These are phyloP conservation scores for Striga hermonthica DNA, from an alignment of 305 asterid species.

Conservation along the genomic window DNA sequence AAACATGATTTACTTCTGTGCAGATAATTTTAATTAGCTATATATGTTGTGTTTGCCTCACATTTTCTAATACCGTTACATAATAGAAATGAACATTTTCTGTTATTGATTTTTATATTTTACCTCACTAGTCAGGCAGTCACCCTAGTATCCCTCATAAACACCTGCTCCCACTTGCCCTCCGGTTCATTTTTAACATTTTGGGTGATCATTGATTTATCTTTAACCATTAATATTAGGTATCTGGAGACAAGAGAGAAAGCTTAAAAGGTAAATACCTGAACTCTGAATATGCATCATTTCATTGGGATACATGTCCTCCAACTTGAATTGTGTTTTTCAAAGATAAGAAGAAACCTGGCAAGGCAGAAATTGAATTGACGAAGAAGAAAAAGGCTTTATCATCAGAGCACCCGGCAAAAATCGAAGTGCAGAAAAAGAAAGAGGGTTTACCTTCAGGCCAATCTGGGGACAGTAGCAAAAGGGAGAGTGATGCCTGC, in stretches of 20 bases:
- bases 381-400: conserved; percentile 48
- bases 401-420: conserved; percentile 31
- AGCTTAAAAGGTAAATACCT: conserved; percentile 55
- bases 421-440: not conserved
- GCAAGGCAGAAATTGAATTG: conserved; percentile 34
- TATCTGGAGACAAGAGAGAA: conserved; percentile 57
- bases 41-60: no score
- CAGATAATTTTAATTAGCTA: no score
- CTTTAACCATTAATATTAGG: conserved; percentile 41
- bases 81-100: not conserved
- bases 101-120: no score
- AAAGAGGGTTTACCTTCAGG: conserved; percentile 43
- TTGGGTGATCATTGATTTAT: conserved; percentile 30
- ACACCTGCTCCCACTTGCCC: not conserved
- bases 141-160: no score
- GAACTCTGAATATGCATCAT: conserved; percentile 20
- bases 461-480: conserved; percentile 39
- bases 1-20: no score
- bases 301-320: conserved; percentile 23
- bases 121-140: no score
- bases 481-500: conserved; percentile 42
- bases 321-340: conserved; percentile 21
- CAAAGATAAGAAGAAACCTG: conserved; percentile 45
- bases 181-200: not conserved
- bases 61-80: not conserved